Evolutionary conservation across 805 yeast genomes (phyloP).

Genomic region (Hanseniaspora hatyaiensis): DNA sequence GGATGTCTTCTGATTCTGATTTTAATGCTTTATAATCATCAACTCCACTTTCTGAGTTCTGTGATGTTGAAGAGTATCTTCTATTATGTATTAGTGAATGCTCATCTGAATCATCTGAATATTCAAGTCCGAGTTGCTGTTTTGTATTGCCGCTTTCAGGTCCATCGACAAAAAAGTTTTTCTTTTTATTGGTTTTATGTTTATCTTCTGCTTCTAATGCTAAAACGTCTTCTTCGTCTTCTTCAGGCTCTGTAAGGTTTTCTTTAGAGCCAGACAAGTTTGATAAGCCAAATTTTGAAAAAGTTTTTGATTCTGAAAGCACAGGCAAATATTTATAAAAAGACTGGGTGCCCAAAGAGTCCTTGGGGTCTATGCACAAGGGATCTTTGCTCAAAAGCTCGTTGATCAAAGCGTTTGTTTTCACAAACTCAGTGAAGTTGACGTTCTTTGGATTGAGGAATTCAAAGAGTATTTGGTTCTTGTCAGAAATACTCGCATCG

Average conservation of each 20-base stretch:
- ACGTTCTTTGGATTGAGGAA: conserved; percentile 28
- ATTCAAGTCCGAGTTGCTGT: no score
- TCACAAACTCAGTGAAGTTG: conserved; percentile 29
- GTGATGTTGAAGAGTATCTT: conserved; percentile 1
- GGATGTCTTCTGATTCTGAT: background rate
- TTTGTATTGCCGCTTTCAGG: no score
- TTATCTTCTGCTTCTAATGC: background rate
- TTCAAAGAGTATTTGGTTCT: conserved; percentile 27
- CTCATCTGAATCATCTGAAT: background rate
- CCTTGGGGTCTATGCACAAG: conserved; percentile 29
- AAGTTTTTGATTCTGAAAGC: conserved; percentile 18
- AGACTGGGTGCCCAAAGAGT: conserved; percentile 29
- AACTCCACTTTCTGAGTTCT: background rate
- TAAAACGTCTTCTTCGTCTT: background rate
- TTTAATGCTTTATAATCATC: background rate
- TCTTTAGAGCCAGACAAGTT: background rate
- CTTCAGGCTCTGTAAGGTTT: background rate
- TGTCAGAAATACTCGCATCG: conserved; percentile 23
- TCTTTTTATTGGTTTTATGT: background rate
- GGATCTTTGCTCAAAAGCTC: conserved; percentile 26
- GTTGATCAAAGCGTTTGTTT: conserved; percentile 27
- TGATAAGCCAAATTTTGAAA: background rate
- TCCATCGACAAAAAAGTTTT: no score
- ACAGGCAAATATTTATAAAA: conserved; percentile 28
- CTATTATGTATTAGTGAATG: background rate